Evolutionary conservation across 2,329 filamentous ascomycete genomes (phyloP), one percentile per base, ranked within the genome.

Genomic region (Xylariales sp.): DNA sequence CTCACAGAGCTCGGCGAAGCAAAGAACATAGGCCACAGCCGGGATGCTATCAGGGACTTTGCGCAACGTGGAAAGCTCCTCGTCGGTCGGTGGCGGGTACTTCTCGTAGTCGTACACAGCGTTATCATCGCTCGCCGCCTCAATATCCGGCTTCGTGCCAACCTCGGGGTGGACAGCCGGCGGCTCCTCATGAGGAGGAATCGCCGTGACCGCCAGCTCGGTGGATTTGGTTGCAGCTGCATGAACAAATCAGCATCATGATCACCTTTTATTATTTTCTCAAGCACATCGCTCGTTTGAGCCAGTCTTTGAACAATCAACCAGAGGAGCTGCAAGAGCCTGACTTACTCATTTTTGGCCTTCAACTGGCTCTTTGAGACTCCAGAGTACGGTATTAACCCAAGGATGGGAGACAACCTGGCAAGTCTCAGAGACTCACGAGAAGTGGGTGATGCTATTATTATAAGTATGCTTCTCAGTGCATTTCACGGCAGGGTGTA

Each of bases 1-100:
- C 51, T 82, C 78, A 39, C 73, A 74, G 42, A 81, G 74, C 45
- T 81, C 78, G 23, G 80, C 74, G 5, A 72, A 47, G 43, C 76
- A 81, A 20, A 81, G 68, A 3, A 73, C 50, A 48, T 76, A 81
- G 13, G 74, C 68, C 3, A 72, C 61, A 12, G 58, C 40, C 1
- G 77, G 74, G 2, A 81, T 62, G 3, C 49, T 58, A 29, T 65
- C 76, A n/a, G 74, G 59, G 6, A 76, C 63, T 38, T 55, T 53
- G 37, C 55, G 55, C 23, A 59, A 38, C 29, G 61, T 67, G 3
- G 39, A 41, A 5, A 54, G 37, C 41, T 76, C 71, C 33, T 74
- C 67, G n/a, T 64, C 58, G 1, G 70, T 74, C 15, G 35, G 35
- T 25, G 23, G 23, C 2, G 72, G 72, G 41, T 57, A 57, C 17